Evolutionary conservation across 2,329 filamentous ascomycete species (phyloP), one percentile per base, ranked within the genome.

Genomic region (Boeremia exigua): DNA sequence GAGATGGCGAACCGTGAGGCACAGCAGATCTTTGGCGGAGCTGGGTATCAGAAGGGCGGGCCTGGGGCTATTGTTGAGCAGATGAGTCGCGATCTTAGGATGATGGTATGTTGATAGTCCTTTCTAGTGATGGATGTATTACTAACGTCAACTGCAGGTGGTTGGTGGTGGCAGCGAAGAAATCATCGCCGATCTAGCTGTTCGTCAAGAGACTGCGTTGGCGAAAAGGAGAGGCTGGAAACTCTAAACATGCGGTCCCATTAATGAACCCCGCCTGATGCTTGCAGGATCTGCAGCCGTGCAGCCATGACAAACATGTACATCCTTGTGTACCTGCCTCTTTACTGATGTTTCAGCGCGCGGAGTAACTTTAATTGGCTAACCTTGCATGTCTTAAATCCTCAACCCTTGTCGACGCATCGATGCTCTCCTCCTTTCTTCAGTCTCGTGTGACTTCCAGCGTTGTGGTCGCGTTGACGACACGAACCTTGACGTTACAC

Each of bases 91-190:
- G 82, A 85, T 67, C 66, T 84, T 33, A 73, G 82, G 6, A 78
- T 82, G 68, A 81, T 81, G 78, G 80, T 83, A 78, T 77, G 75
- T 78, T 9, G 32, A 17, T 3, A 19, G 2, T 5, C 8, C 6
- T 12, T 3, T 15, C 0, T 14, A 17, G 4, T 11, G 3, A 10
- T 15, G n/a, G 1, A 19, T 4, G 8, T 28, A 5, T 47, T 33
- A 28, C 52, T 65, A 54, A 65, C n/a, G 17, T 11, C 12, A 42
- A 2, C 15, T 11, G 1, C 28, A 69, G 65, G 68, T 84, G 0
- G 82, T 82, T 3, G 82, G 82, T 11, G 74, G 74, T 10, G 82
- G 82, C 0, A 84, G 82, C 54, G 82, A 85, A 56, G 82, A 84
- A 67, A 83, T 85, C 48, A 75, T 84, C 40, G 76, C 78, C 0